Evolutionary conservation across 1,139 yeast species (phyloP), one percentile per base, ranked within the genome.

Genomic region (Meyerozyma guilliermondii): DNA sequence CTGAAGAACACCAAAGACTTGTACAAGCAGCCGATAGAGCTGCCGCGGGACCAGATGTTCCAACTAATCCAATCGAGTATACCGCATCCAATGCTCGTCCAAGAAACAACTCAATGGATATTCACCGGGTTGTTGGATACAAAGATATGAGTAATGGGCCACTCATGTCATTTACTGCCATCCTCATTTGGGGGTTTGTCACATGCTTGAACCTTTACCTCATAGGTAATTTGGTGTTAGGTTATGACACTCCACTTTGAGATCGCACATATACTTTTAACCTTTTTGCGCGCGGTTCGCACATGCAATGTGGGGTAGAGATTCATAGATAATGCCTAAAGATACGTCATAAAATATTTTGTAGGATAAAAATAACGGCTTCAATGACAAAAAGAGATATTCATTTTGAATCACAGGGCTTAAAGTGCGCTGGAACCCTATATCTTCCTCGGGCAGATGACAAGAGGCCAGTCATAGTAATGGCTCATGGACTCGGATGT

Each of bases 101-200:
- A 13, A 20, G 24, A 8, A 38, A 7, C 14, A 16, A 24, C 27
- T 26, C 40, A 5, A 26, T 23, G 14, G 54, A 50, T 11, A 44
- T 47, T 13, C 49, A 48, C 39, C 44, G 61, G 36, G 53, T 67
- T 30, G 59, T 58, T 42, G 72, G 70, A 23, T 76, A 64, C 51
- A 73, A 68, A 44, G 82, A 78, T 53, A 74, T 76, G 68, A 77
- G 82, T 52, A 78, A 78, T 52, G 73, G 81, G 1, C 70, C 71
- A 3, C 34, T 65, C 8, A 69, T 77, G 20, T 54, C 80, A 1
- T 54, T 67, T 26, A 44, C 62, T 8, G 81, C 83, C 7, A 56
- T 77, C 7, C 43, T 71, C 38, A 65, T 75, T 5, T 78, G 83
- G 83, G 70, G 70, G 1, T 68, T 78, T 44, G 74, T 78, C 38